Evolutionary conservation across 2,329 filamentous ascomycete genomes (phyloP), one percentile per base, ranked within the genome.

Genomic region (Apiospora marii): DNA sequence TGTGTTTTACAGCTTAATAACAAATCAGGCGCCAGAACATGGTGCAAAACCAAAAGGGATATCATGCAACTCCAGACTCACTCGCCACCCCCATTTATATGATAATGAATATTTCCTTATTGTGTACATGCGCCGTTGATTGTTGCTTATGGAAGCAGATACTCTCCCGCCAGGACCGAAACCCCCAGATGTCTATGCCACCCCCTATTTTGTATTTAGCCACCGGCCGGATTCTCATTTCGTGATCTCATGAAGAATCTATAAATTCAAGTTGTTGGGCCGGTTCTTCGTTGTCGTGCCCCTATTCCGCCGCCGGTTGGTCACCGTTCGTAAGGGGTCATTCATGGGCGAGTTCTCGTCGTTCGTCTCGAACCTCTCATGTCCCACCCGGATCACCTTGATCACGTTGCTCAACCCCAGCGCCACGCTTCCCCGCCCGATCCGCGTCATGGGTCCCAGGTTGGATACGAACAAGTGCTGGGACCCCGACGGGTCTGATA

Each of bases 331-430:
- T 75, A 87, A 81, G 72, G 84, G 73, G 80, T 79, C 78, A 77
- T 75, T 68, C 78, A 82, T 30, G 77, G 76, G 74, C 14, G 75
- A 73, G 53, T 73, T 72, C n/a, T 77, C 78, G 70, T 77, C 77
- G 37, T 80, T 80, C 22, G 78, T 82, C 61, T 91, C 89, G 76
- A 92, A 93, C 44, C 88, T 85, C 78, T 93, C 92, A 74, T 89
- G 87, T 7, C 92, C 92, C 7, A 92, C 84, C 1, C 89, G 90
- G 72, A 95, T 87, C 69, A 95, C 83, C 81, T 94, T 95, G 77
- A 95, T 86, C 1, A 90, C 86, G 75, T 94, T 93, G 16, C 93
- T 93, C 73, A 95, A 90, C 0, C 88, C 92, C 43, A 95, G 87
- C 0, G 90, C 93, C 3, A 94, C 86, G 69, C 91, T 92, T 67